Conservation (phyloP, 495 filamentous ascomycete genomes). For the Baudoinia panamericana region DNA sequence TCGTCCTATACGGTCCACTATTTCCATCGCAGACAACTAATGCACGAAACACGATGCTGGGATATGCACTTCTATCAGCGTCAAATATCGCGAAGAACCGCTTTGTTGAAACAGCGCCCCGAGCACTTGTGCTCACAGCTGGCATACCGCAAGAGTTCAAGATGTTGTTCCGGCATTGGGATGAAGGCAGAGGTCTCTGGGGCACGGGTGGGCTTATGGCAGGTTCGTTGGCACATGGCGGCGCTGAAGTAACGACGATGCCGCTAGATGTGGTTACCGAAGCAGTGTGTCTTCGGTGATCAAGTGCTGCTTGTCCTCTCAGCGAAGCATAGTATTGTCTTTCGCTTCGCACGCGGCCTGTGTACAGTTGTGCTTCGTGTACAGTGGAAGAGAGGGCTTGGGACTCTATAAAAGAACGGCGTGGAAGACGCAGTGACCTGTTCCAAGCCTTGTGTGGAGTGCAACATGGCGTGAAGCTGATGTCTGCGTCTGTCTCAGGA, state of each 20-base stretch:
- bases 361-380: too few relatives aligned
- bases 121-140: too few relatives aligned
- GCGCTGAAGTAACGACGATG: conserved; percentile 2
- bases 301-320: too few relatives aligned
- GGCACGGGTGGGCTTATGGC: conserved; percentile 18
- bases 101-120: too few relatives aligned
- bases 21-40: conserved; percentile 5
- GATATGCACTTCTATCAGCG: conserved; percentile 12
- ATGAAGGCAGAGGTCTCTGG: conserved; percentile 14
- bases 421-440: too few relatives aligned
- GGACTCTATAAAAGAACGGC: too few relatives aligned
- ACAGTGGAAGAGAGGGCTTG: too few relatives aligned
- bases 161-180: conserved; percentile 16
- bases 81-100: conserved; percentile 7
- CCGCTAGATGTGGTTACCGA: conserved; percentile 11
- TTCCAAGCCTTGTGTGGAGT: too few relatives aligned
- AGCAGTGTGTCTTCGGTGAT: conserved; percentile 6
- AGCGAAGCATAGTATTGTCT: too few relatives aligned
- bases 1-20: conserved; percentile 14
- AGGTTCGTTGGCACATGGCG: conserved; percentile 3
- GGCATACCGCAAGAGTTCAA: conserved; percentile 10
- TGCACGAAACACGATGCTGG: neutral
- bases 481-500: too few relatives aligned
- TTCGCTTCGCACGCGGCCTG: too few relatives aligned
- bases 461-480: too few relatives aligned